phyloP scores from a whole-genome alignment of 495 filamentous ascomycete species.

The Neurospora sp. region DNA sequence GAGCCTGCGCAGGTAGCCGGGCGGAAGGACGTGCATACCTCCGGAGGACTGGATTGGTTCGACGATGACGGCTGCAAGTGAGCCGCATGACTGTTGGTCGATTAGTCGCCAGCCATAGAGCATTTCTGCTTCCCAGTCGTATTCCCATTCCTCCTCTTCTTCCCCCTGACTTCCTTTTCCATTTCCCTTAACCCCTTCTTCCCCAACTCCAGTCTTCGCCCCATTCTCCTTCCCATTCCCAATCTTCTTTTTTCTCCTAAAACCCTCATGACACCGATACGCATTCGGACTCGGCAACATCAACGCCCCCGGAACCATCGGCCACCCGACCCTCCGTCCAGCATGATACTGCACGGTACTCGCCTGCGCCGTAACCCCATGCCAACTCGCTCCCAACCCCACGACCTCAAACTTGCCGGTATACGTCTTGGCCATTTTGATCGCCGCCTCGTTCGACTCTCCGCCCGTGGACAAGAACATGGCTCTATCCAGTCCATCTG shows the following conservation, averaged over 20 bases:
- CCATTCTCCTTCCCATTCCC: constrained; percentile 40
- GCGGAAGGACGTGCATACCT: constrained; percentile 38
- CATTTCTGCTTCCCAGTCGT: constrained; percentile 49
- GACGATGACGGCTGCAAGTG: constrained; percentile 45
- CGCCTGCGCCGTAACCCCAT: constrained; percentile 40
- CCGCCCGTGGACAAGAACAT: constrained; percentile 46
- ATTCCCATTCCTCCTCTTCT: constrained; percentile 35
- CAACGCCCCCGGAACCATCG: constrained; percentile 23
- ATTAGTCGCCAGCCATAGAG: constrained; percentile 45
- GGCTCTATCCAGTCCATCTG: constrained; percentile 38
- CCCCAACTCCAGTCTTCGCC: background rate
- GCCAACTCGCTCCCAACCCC: constrained; percentile 42
- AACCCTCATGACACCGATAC: constrained; percentile 41
- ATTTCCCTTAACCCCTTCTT: constrained; percentile 16
- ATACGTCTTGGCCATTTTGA: constrained; percentile 46
- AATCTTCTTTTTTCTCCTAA: constrained; percentile 22
- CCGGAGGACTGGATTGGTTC: constrained; percentile 45
- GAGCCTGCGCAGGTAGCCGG: constrained; percentile 37
- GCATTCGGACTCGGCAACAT: constrained; percentile 44
- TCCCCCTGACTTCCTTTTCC: constrained; percentile 27
- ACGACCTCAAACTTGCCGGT: constrained; percentile 51
- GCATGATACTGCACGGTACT: constrained; percentile 37
- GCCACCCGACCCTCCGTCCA: constrained; percentile 35
- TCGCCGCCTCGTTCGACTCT: constrained; percentile 46
- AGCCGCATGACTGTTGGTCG: constrained; percentile 42